Evolutionary conservation across 371 early-diverging fungal genomes (phyloP).

Genomic region (Dichotomocladium elegans): DNA sequence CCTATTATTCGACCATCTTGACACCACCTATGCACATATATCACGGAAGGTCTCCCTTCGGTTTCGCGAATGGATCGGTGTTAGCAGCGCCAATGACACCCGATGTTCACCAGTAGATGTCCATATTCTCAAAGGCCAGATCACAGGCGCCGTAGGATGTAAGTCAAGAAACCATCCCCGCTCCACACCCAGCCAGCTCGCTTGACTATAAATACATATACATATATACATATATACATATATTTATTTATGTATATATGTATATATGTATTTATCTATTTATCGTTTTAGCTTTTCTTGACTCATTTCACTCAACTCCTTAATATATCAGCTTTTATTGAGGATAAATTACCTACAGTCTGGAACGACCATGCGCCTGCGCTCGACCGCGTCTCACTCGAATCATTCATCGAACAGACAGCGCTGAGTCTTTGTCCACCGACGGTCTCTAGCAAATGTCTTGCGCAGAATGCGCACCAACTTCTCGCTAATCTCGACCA

Average conservation of each 20-base stretch:
- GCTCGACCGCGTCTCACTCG: slow-evolving; percentile 19
- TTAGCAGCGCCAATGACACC: slow-evolving; percentile 5
- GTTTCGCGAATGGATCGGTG: slow-evolving; percentile 28
- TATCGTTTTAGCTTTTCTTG: background rate
- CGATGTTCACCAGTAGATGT: slow-evolving; percentile 18
- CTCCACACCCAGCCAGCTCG: background rate
- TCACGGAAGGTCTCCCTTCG: slow-evolving; percentile 26
- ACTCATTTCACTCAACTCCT: background rate
- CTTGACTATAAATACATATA: background rate
- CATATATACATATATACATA: too few species aligned
- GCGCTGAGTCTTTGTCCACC: background rate
- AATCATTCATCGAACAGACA: slow-evolving; percentile 12
- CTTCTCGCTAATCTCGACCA: slow-evolving; percentile 12
- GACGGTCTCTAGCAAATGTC: slow-evolving; percentile 2
- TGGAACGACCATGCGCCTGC: slow-evolving; percentile 26
- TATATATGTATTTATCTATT: background rate
- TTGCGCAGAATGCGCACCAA: slow-evolving; percentile 7
- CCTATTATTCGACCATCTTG: slow-evolving; percentile 26
- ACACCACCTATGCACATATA: slow-evolving; percentile 19
- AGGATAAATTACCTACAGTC: slow-evolving; percentile 25
- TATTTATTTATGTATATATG: too few species aligned
- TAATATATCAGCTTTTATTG: slow-evolving; percentile 19
- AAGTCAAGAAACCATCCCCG: slow-evolving; percentile 2
- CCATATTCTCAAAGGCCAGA: slow-evolving; percentile 28
- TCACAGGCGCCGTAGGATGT: slow-evolving; percentile 38